Base-by-base conservation (phyloP, 208 protist genomes). In the Novymonas esmeraldas region DNA sequence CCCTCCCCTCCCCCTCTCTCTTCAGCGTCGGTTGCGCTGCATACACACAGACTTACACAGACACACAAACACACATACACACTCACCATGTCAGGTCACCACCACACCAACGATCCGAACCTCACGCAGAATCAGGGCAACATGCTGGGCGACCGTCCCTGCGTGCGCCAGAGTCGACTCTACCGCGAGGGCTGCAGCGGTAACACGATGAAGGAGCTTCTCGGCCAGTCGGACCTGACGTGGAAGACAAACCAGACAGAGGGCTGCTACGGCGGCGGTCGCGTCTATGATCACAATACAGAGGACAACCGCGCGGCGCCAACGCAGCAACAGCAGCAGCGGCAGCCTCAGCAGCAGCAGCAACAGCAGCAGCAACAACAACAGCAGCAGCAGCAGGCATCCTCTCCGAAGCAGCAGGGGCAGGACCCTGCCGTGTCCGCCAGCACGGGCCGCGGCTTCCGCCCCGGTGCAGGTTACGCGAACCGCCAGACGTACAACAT, bases 61-160 rank as follows among this genome's bases (percentile, higher is more conserved):
- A 41, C 26, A 48, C 44, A 48, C 7, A 48, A 48, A 26, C 18
- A 26, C 39, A 39, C 31, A 18, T 11, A 26, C 33, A 58, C n/a
- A 29, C 18, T 29, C 51, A 72, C 33, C 38, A 89, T 88, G 81
- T 73, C 67, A 20, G 90, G 90, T 31, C 86, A 95, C 72, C 61
- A 57, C 11, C 86, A 93, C 75, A 55, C 80, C 29, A 79, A 55
- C 14, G 83, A 86, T 61, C 81, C 84, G 3, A 72, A 61, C 54
- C 71, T 90, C 38, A 92, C 90, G 13, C 87, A 94, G 69, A 96
- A 96, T 57, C 87, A 93, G 72, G 88, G 86, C 61, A 96, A 96
- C 85, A 56, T 90, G 28, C 77, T 96, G 31, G 90, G 90, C 44
- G 82, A 91, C 57, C 82, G 90, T n/a, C 88, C 90, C 3, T 94